Percentiles rank a stretch among this genome's conserved stretches.
Evolutionary conservation across 768 basidiomycete genomes (phyloP).

Genomic region (Sporobolomyces phaffii): DNA sequence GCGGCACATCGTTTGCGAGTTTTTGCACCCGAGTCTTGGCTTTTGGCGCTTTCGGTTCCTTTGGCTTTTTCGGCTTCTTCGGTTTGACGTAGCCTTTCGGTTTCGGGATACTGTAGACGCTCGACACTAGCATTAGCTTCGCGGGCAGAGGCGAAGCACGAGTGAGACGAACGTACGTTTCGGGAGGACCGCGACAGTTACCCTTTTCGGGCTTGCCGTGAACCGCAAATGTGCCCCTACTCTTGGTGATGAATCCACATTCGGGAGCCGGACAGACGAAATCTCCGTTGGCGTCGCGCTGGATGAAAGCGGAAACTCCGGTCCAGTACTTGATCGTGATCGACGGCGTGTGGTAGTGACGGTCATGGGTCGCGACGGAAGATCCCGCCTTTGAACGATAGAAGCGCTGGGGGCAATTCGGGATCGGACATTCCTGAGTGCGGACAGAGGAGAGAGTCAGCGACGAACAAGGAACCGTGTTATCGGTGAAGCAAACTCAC

Average conservation of each 20-base stretch:
- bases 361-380: background rate
- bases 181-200: background rate
- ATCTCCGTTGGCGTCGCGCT: background rate
- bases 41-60: no score
- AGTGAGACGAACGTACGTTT: background rate
- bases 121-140: no score
- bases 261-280: background rate
- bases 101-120: no score
- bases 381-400: conserved; percentile 5
- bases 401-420: background rate
- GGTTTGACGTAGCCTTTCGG: no score
- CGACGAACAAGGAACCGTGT: background rate
- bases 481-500: background rate
- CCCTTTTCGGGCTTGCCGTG: conserved; percentile 1
- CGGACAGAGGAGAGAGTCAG: background rate
- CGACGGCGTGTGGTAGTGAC: background rate
- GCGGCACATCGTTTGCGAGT: no score
- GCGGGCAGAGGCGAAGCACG: background rate
- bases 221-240: background rate
- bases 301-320: background rate
- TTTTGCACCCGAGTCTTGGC: no score
- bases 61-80: no score
- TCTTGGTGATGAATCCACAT: background rate
- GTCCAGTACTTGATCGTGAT: background rate
- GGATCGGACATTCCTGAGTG: background rate